Conservation (phyloP, 805 yeast species). For the Komagataella pseudopastoris region DNA sequence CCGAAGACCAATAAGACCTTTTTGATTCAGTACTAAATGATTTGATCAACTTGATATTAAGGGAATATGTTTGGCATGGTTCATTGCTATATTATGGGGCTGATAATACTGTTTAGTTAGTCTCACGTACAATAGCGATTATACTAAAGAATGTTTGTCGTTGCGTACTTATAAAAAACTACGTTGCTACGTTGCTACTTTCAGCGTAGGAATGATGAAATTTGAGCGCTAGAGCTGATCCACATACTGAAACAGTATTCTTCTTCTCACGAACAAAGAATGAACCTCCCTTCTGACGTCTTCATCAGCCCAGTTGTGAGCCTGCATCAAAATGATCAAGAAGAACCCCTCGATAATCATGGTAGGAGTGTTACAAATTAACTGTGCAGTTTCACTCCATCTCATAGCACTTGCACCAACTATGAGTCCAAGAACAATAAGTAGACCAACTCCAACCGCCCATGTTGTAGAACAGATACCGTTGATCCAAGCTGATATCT, state of each 20-base stretch:
- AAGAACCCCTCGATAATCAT: slow-evolving; percentile 30
- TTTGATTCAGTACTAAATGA: too few species aligned
- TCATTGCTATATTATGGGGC: too few species aligned
- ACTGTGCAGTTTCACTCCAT: slow-evolving; percentile 27
- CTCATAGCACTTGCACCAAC: slow-evolving; percentile 18
- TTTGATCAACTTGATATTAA: too few species aligned
- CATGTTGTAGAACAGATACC: slow-evolving; percentile 17
- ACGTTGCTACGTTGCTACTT: too few species aligned
- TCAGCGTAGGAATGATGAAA: too few species aligned
- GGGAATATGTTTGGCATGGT: too few species aligned
- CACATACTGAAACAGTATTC: neutral
- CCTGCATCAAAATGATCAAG: slow-evolving; percentile 22
- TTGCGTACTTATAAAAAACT: too few species aligned
- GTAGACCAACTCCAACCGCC: slow-evolving; percentile 17
- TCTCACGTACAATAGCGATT: too few species aligned
- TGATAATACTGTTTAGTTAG: too few species aligned
- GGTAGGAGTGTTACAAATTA: slow-evolving; percentile 26
- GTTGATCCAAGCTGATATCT: slow-evolving; percentile 13
- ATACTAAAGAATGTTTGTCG: too few species aligned
- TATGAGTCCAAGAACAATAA: slow-evolving; percentile 17
- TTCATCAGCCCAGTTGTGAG: slow-evolving; percentile 14
- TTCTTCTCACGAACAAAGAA: neutral
- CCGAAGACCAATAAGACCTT: too few species aligned
- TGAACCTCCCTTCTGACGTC: neutral
- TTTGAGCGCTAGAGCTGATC: neutral